These are phyloP conservation scores for Tylopilus balloui DNA, from an alignment of 768 basidiomycete genomes.

Conservation along the genomic window DNA sequence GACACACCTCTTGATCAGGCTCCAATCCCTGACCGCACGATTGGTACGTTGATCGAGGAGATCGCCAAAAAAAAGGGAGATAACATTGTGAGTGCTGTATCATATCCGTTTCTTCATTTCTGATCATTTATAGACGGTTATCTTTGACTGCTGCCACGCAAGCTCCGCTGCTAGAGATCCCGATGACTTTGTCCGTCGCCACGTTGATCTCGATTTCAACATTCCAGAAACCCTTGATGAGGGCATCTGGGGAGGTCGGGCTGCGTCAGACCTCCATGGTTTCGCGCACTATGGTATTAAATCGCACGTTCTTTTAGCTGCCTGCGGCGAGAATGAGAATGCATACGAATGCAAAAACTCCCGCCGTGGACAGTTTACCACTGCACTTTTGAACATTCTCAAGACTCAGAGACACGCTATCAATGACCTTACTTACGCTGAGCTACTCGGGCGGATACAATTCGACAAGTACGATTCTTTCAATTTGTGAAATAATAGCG, in stretches of 20 bases:
- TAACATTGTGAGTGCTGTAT: slow-evolving; percentile 36
- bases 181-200: slow-evolving; percentile 6
- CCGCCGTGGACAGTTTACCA: slow-evolving; percentile 26
- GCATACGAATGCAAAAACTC: slow-evolving; percentile 23
- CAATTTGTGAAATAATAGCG: background rate
- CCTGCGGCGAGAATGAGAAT: slow-evolving; percentile 35
- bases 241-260: slow-evolving; percentile 19
- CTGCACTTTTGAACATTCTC: slow-evolving; percentile 19
- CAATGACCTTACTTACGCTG: slow-evolving; percentile 21
- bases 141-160: slow-evolving; percentile 46
- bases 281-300: slow-evolving; percentile 27
- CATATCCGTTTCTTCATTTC: slow-evolving; percentile 2
- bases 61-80: slow-evolving; percentile 38
- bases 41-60: slow-evolving; percentile 35
- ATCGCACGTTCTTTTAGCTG: slow-evolving; percentile 42
- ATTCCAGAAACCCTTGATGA: slow-evolving; percentile 24
- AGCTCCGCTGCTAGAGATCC: slow-evolving; percentile 36
- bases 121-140: slow-evolving; percentile 37
- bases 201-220: background rate
- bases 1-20: background rate
- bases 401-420: background rate
- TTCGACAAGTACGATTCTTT: background rate
- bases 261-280: slow-evolving; percentile 1
- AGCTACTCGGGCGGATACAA: slow-evolving; percentile 18
- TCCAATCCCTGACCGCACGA: slow-evolving; percentile 42